Evolutionary conservation across 169 alveolate genomes (phyloP).

Genomic region (Cryptosporidium parvum): DNA sequence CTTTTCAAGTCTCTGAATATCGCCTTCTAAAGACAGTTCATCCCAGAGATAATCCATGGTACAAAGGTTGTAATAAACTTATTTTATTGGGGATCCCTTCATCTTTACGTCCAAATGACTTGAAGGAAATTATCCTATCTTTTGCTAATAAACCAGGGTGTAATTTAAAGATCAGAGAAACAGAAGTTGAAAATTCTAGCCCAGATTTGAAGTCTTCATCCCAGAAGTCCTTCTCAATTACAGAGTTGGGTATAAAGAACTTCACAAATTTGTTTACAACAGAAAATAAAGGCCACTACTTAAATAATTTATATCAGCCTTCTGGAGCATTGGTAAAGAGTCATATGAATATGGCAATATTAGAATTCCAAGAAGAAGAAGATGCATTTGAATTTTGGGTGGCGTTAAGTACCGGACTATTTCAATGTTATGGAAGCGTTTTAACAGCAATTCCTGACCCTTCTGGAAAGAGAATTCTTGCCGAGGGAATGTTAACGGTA

Average conservation of each 20-base stretch:
- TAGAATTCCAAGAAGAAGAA: conserved; percentile 45
- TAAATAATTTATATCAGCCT: conserved; percentile 52
- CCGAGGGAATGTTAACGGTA: conserved; percentile 42
- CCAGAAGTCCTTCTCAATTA: not conserved
- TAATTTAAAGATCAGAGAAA: not conserved
- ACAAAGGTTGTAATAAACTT: conserved; percentile 45
- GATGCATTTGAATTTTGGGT: conserved; percentile 71
- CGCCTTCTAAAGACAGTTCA: conserved; percentile 6
- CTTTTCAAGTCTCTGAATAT: conserved; percentile 28
- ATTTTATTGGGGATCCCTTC: conserved; percentile 53
- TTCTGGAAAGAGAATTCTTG: conserved; percentile 49
- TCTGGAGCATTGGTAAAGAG: conserved; percentile 15
- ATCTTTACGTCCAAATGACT: conserved; percentile 20
- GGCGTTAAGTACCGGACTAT: conserved; percentile 13
- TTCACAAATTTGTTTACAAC: conserved; percentile 46
- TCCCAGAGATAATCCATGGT: conserved; percentile 73
- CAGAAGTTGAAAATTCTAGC: not conserved
- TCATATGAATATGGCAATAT: conserved; percentile 36
- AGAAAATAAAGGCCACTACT: conserved; percentile 15
- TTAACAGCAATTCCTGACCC: conserved; percentile 70
- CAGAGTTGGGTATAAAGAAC: conserved; percentile 45
- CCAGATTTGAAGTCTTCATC: not conserved
- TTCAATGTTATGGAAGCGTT: conserved; percentile 63
- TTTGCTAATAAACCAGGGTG: not conserved
- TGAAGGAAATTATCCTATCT: conserved; percentile 17